These are phyloP conservation scores for Pythium plurisporium DNA, from an alignment of 352 stramenopile genomes.

Conservation along the genomic window DNA sequence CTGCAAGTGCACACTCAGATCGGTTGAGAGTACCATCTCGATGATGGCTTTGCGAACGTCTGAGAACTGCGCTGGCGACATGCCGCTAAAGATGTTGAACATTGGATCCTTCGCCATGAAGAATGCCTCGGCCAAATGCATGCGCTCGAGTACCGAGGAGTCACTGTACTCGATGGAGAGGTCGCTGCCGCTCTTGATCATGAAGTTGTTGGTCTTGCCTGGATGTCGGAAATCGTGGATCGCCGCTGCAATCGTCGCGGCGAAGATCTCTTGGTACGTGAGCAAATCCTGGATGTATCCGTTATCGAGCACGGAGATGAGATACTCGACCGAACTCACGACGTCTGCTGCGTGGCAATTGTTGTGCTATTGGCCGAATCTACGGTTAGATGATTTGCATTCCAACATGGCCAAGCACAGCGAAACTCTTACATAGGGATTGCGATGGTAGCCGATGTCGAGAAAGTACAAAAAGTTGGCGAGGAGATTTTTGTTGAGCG, in stretches of 20 bases:
- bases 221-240: conserved; percentile 84
- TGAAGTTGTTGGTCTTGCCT: conserved; percentile 85
- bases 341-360: conserved; percentile 77
- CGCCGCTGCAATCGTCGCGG: conserved; percentile 69
- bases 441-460: conserved; percentile 75
- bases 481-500: conserved; percentile 70
- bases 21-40: conserved; percentile 83
- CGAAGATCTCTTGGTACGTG: conserved; percentile 79
- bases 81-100: conserved; percentile 72
- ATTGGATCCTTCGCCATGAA: conserved; percentile 59
- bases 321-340: conserved; percentile 75
- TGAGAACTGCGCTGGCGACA: conserved; percentile 45
- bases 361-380: conserved; percentile 54
- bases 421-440: conserved; percentile 80
- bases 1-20: conserved; percentile 77
- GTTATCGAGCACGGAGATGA: conserved; percentile 77
- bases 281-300: conserved; percentile 77
- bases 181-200: conserved; percentile 69
- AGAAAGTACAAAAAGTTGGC: conserved; percentile 79
- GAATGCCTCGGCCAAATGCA: conserved; percentile 84
- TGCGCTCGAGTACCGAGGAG: conserved; percentile 75
- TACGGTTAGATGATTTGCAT: too few species aligned
- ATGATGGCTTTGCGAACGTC: conserved; percentile 82
- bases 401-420: too few species aligned
- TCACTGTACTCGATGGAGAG: conserved; percentile 83